Conservation (phyloP, 768 basidiomycete genomes). For the Lactarius indigo region DNA sequence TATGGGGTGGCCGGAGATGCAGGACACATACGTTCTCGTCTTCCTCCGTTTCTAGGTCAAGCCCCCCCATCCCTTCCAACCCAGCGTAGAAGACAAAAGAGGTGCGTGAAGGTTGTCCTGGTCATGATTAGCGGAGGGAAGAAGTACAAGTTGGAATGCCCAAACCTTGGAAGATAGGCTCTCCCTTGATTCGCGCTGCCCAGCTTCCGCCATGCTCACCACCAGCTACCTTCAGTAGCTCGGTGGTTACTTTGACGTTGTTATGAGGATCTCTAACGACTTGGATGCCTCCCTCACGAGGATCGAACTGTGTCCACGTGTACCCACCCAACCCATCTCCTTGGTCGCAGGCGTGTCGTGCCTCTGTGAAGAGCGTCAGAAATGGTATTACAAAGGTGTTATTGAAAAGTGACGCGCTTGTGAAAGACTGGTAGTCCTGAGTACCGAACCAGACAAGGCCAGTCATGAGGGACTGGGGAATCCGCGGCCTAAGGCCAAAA, state of each 20-base stretch:
- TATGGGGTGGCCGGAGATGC: constrained; percentile 6
- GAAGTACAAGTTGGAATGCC: constrained; percentile 23
- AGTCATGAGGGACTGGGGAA: constrained; percentile 88
- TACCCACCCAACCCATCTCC: constrained; percentile 77
- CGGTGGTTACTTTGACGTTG: constrained; percentile 81
- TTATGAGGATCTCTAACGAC: constrained; percentile 76
- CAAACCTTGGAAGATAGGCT: constrained; percentile 65
- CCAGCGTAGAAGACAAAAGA: constrained; percentile 87
- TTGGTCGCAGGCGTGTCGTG: constrained; percentile 88
- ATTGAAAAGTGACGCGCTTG: constrained; percentile 44
- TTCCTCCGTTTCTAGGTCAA: constrained; percentile 77
- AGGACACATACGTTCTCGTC: constrained; percentile 59
- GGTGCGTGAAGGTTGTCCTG: constrained; percentile 50
- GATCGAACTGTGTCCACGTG: constrained; percentile 85
- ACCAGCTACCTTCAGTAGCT: constrained; percentile 81
- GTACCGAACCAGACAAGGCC: constrained; percentile 95
- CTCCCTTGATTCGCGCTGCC: constrained; percentile 80
- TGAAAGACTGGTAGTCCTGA: constrained; percentile 71
- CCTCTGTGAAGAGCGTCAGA: constrained; percentile 40
- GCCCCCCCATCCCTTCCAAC: constrained; percentile 78
- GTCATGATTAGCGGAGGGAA: neutral
- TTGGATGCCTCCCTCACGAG: constrained; percentile 82
- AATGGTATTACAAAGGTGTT: constrained; percentile 6
- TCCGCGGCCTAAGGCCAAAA: constrained; percentile 82
- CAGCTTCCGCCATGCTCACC: constrained; percentile 84